Conservation (phyloP, 257 asterid genomes). For the Forsythia viridissima region DNA sequence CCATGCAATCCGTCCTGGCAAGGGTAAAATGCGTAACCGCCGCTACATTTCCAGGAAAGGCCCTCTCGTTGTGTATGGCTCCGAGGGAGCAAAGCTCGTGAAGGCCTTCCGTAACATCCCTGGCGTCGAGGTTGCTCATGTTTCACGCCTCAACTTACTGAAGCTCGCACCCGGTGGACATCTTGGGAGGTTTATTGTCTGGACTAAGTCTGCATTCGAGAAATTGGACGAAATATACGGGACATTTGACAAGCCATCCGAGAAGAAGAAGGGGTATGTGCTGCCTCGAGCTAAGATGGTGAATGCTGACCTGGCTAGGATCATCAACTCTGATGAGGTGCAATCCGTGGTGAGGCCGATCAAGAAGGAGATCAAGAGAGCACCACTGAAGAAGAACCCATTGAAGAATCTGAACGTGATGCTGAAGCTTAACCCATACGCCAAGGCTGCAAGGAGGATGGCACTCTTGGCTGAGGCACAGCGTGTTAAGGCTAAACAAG, state of each 20-base stretch:
- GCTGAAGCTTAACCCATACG: slow-evolving; percentile 51
- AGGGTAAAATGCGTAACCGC: slow-evolving; percentile 49
- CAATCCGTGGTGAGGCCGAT: slow-evolving; percentile 53
- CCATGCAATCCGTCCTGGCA: slow-evolving; percentile 41
- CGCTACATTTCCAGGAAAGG: slow-evolving; percentile 48
- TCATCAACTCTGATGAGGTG: slow-evolving; percentile 54
- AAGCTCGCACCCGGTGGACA: slow-evolving; percentile 58
- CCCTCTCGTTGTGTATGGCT: slow-evolving; percentile 48
- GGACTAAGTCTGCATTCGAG: slow-evolving; percentile 56
- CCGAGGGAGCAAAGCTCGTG: slow-evolving; percentile 50
- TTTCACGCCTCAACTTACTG: slow-evolving; percentile 37
- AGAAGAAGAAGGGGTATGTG: slow-evolving; percentile 48
- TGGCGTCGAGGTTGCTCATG: slow-evolving; percentile 48
- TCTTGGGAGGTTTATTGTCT: slow-evolving; percentile 48
- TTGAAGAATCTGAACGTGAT: slow-evolving; percentile 37
- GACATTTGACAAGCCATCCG: slow-evolving; percentile 40
- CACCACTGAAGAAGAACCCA: slow-evolving; percentile 50
- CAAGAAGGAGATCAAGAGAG: slow-evolving; percentile 47
- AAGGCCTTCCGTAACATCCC: slow-evolving; percentile 57
- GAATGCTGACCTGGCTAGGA: slow-evolving; percentile 55
- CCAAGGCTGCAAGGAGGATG: slow-evolving; percentile 57
- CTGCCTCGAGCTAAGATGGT: slow-evolving; percentile 50
- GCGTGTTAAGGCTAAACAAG: slow-evolving; percentile 48
- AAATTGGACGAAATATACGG: slow-evolving; percentile 47
- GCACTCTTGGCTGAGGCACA: slow-evolving; percentile 48